Evolutionary conservation across 1,139 yeast genomes (phyloP).

Genomic region (Debaryomycetaceae sp.): DNA sequence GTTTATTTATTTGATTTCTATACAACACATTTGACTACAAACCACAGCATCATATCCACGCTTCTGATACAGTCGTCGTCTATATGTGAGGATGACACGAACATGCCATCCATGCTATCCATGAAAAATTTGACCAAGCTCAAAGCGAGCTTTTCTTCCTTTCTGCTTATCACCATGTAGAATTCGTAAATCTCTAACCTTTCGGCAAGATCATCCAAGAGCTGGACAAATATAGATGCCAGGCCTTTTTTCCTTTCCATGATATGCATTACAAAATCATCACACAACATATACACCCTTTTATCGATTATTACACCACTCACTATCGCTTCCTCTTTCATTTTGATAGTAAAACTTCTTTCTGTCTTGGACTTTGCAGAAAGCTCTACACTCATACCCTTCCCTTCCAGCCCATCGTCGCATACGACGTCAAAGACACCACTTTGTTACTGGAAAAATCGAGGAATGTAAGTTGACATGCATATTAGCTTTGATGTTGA

Average conservation of each 20-base stretch:
- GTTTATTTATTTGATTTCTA: not conserved
- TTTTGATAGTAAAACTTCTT: not conserved
- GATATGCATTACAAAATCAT: conserved; percentile 1
- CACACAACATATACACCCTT: conserved; percentile 1
- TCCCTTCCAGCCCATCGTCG: not conserved
- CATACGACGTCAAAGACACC: conserved; percentile 17
- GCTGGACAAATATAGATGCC: not conserved
- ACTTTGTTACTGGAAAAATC: conserved; percentile 8
- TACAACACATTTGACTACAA: not conserved
- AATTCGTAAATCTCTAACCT: not conserved
- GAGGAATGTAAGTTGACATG: not conserved
- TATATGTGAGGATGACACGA: not conserved
- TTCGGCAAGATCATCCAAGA: not conserved
- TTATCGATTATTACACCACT: conserved; percentile 1
- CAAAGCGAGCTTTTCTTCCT: not conserved
- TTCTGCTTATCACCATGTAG: not conserved
- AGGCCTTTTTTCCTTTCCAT: not conserved
- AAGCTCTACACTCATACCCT: not conserved
- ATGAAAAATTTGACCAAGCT: not conserved
- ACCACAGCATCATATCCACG: not conserved
- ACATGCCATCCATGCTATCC: not conserved
- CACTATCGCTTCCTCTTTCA: conserved; percentile 1
- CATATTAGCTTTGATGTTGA: no score
- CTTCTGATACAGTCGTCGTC: not conserved
- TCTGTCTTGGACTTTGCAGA: not conserved